These are phyloP conservation scores for Yamadazyma scolyti DNA, from an alignment of 805 yeast species.

Conservation along the genomic window DNA sequence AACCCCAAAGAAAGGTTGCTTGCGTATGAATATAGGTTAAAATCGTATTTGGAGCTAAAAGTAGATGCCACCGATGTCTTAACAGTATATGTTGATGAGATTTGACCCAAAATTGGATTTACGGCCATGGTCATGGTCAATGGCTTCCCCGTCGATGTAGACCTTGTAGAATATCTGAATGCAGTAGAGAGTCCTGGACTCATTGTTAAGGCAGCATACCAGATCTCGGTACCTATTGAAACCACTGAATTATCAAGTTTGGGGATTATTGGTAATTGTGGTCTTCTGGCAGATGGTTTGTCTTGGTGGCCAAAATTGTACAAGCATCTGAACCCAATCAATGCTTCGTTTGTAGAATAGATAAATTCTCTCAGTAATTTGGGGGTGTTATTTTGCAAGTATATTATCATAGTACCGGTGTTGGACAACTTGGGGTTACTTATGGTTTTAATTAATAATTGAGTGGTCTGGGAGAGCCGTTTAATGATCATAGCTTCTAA, in stretches of 20 bases:
- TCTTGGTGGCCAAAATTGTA: conserved; percentile 51
- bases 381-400: conserved; percentile 64
- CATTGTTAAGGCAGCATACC: conserved; percentile 81
- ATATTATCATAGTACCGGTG: conserved; percentile 59
- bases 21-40: conserved; percentile 86
- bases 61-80: conserved; percentile 73
- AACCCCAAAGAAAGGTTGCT: conserved; percentile 84
- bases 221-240: conserved; percentile 79
- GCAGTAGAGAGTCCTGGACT: conserved; percentile 90
- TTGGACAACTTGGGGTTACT: conserved; percentile 58
- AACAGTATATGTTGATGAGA: conserved; percentile 84
- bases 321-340: conserved; percentile 76
- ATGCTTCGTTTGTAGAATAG: conserved; percentile 78
- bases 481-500: conserved; percentile 84
- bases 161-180: conserved; percentile 76
- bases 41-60: conserved; percentile 80
- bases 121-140: conserved; percentile 80
- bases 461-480: conserved; percentile 55
- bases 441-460: conserved; percentile 69
- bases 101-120: conserved; percentile 87
- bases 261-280: conserved; percentile 35
- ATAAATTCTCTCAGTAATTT: conserved; percentile 68
- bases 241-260: conserved; percentile 59
- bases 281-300: conserved; percentile 21
- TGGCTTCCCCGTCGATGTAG: conserved; percentile 86